Base-by-base conservation (phyloP, 208 protist genomes). In the Acanthamoeba triangularis region DNA sequence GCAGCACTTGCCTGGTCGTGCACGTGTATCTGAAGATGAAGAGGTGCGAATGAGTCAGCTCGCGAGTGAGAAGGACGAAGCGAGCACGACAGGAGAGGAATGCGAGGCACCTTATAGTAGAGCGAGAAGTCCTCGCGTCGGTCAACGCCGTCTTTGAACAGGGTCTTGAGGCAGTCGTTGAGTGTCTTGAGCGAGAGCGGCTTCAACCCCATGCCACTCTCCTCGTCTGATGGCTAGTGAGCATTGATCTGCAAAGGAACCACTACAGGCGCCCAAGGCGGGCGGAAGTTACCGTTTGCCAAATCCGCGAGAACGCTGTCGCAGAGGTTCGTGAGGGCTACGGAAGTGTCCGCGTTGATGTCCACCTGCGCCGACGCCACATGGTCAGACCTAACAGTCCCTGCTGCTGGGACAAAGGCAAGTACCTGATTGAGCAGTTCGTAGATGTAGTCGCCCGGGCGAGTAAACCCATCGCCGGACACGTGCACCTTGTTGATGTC, bases 91-190 rank as follows among this genome's bases (percentile, higher is more conserved):
- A n/a, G 25, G 3, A 16, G 23, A 35, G 63, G 23, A 33, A 30
- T 2, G 61, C 3, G 0, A 13, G 0, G 44, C 33, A 85, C 59
- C 41, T 93, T 93, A 41, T 67, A 93, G 37, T 93, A 93, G 52
- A 93, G 61, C 14, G 54, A 25, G 59, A 93, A 93, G 87, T 74
- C 54, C 25, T 44, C 30, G 6, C 87, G 87, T 35, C 54, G 63
- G 37, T 93, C 87, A 7, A 37, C 28, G 2, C 87, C 87, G 25
- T 93, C 87, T 33, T 74, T 67, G 63, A 76, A 93, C 13, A 93
- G 25, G 23, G 87, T 93, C 63, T 93, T 93, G 59, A 93, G 59
- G n/a, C 87, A 76, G 18, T 93, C 87, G 23, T 93, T 93, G 16
- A 93, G 47, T 1, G 20, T 4, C 61, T 93, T 93, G 35, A 93